phyloP scores from a whole-genome alignment of 768 basidiomycete genomes.

The Lactarius sanguifluus region DNA sequence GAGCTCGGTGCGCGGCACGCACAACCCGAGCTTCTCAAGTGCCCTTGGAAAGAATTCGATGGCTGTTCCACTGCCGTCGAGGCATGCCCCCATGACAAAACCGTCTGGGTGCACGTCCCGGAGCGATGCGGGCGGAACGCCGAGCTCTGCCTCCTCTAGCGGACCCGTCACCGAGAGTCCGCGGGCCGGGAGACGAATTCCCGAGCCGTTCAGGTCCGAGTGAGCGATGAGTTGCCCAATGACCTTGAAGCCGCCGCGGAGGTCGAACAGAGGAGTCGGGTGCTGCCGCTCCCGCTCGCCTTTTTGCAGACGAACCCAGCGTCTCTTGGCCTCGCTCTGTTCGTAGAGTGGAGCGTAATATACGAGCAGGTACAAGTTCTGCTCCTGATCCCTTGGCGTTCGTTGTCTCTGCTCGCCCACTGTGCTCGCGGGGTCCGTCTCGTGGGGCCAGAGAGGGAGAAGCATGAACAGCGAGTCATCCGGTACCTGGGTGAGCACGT shows the following conservation, averaged over 20 bases:
- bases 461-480: conserved; percentile 78
- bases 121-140: conserved; percentile 38
- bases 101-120: conserved; percentile 41
- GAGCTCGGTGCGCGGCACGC: conserved; percentile 35
- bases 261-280: conserved; percentile 37
- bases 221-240: conserved; percentile 73
- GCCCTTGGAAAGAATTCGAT: conserved; percentile 83
- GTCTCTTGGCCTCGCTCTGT: conserved; percentile 45
- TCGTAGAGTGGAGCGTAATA: conserved; percentile 68
- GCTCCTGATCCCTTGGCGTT: conserved; percentile 41
- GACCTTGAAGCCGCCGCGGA: conserved; percentile 66
- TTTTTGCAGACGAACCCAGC: conserved; percentile 36
- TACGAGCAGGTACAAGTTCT: conserved; percentile 72
- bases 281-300: conserved; percentile 31
- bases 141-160: conserved; percentile 42
- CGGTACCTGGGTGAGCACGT: conserved; percentile 62
- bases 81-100: conserved; percentile 60
- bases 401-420: conserved; percentile 27
- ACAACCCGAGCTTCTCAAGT: conserved; percentile 71
- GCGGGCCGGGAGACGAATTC: conserved; percentile 69
- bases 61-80: conserved; percentile 55
- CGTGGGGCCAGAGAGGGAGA: conserved; percentile 82
- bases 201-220: conserved; percentile 68
- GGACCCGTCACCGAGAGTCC: conserved; percentile 68
- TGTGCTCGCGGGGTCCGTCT: conserved; percentile 51